These are phyloP conservation scores for Antrodiella citrinella DNA, from an alignment of 768 basidiomycete species.

Conservation along the genomic window DNA sequence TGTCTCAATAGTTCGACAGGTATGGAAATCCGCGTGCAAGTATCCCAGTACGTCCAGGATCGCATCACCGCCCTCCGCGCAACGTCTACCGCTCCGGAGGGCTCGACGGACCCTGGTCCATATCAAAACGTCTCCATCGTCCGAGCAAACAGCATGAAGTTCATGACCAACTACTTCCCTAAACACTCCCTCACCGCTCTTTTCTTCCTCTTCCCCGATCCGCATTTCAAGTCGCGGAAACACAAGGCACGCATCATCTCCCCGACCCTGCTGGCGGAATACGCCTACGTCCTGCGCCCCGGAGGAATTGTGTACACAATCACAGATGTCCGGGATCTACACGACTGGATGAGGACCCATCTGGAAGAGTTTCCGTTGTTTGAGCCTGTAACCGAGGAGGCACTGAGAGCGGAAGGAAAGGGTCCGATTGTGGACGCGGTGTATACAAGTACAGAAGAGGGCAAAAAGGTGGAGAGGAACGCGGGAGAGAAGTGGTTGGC, in stretches of 20 bases:
- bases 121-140: constrained; percentile 91
- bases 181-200: constrained; percentile 87
- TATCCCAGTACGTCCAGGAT: constrained; percentile 93
- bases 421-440: constrained; percentile 78
- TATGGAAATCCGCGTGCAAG: constrained; percentile 95
- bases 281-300: constrained; percentile 85
- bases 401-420: constrained; percentile 67
- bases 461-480: constrained; percentile 93
- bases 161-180: constrained; percentile 90
- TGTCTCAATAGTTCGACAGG: constrained; percentile 36
- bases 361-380: constrained; percentile 86
- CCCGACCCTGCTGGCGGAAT: constrained; percentile 94
- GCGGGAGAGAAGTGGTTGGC: constrained; percentile 87
- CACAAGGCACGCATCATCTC: constrained; percentile 99
- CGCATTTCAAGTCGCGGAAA: constrained; percentile 96
- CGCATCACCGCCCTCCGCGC: constrained; percentile 90
- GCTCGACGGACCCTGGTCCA: constrained; percentile 27
- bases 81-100: constrained; percentile 28
- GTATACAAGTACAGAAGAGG: constrained; percentile 86
- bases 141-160: constrained; percentile 98
- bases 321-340: constrained; percentile 91
- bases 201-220: constrained; percentile 98
- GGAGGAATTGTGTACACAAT: constrained; percentile 98
- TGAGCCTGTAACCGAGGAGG: constrained; percentile 65
- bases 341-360: constrained; percentile 92